A percentile compares a stretch with the other conserved stretches of the same genome.
These are phyloP conservation scores for Malassezia arunalokei DNA, from an alignment of 1,284 basidiomycete genomes.

Conservation along the genomic window DNA sequence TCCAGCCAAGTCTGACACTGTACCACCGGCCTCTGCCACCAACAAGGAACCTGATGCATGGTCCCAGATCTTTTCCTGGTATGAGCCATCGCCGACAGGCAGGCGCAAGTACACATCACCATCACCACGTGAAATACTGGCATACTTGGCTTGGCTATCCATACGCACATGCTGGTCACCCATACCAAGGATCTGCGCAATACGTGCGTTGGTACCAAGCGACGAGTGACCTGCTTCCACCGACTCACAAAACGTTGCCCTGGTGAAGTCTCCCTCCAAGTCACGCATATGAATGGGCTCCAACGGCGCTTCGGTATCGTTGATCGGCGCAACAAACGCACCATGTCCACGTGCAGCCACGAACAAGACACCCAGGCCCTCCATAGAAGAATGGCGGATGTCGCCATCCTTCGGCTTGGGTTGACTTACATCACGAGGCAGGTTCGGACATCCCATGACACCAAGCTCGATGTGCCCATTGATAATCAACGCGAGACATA, in stretches of 20 bases:
- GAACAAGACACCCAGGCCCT: constrained; percentile 38
- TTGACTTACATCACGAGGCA: constrained; percentile 51
- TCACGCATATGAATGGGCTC: constrained; percentile 34
- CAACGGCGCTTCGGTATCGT: constrained; percentile 17
- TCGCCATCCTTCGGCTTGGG: constrained; percentile 41
- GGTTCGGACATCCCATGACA: constrained; percentile 89
- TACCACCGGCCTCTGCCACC: constrained; percentile 76
- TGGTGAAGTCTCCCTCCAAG: constrained; percentile 44
- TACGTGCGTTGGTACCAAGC: constrained; percentile 64
- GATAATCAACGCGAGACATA: constrained; percentile 81
- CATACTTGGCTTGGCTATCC: constrained; percentile 97
- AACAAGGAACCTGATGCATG: constrained; percentile 79
- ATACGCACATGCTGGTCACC: constrained; percentile 60
- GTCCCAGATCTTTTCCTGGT: constrained; percentile 89
- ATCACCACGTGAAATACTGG: constrained; percentile 72
- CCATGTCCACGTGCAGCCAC: constrained; percentile 38
- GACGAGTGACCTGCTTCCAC: constrained; percentile 87
- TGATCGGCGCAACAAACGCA: constrained; percentile 28
- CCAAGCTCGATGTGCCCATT: constrained; percentile 63
- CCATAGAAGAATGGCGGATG: constrained; percentile 22
- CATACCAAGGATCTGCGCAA: constrained; percentile 61
- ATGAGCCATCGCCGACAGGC: constrained; percentile 65
- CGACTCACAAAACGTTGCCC: constrained; percentile 71
- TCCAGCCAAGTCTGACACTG: constrained; percentile 71
- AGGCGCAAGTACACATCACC: constrained; percentile 81